Evolutionary conservation across 2,329 filamentous ascomycete species (phyloP), one percentile per base, ranked within the genome.

Genomic region (Fonsecaea monophora): DNA sequence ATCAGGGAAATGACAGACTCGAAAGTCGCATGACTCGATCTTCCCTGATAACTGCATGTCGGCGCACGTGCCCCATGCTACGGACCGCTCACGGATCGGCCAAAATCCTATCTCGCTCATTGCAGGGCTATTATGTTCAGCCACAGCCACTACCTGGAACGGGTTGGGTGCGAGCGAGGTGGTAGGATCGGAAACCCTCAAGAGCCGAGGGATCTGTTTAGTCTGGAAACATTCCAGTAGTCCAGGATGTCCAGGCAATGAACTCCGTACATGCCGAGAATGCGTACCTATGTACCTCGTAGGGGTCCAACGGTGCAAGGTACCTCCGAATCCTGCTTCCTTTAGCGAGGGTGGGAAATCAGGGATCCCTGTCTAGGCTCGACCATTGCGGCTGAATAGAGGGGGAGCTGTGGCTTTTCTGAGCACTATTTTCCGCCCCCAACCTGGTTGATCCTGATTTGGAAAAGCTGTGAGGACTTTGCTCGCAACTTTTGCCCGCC

Each of bases 51-150:
- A 58, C 25, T 30, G 25, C 25, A 7, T 59, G 38, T n/a, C 38
- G 18, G 2, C 9, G 32, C 8, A 59, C 9, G 38, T 40, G 15
- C 9, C 38, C 38, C 15, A n/a, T 8, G 30, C 32, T 50, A 13
- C 38, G 32, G 30, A 48, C 38, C 25, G 38, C 37, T 38, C 34
- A 13, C 25, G 38, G 30, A 12, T 18, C 13, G 48, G 59, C 45
- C 45, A 54, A 53, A 61, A 61, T 18, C 34, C 48, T 54, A 61
- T 61, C 59, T 53, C 45, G 59, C 35, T 42, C 59, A 55, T 55
- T 18, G 45, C 40, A 25, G 25, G 30, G 34, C 57, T 34, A 18
- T 60, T 7, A 32, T 53, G 40, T 34, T 34, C 30, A 13, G 57
- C 40, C 57, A 60, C 40, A 60, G 57, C 57, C 45, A 61, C 58